Percentiles rank a stretch among this genome's conserved stretches.
phyloP scores from a whole-genome alignment of 169 alveolate genomes.

The Plasmodium vivax region DNA sequence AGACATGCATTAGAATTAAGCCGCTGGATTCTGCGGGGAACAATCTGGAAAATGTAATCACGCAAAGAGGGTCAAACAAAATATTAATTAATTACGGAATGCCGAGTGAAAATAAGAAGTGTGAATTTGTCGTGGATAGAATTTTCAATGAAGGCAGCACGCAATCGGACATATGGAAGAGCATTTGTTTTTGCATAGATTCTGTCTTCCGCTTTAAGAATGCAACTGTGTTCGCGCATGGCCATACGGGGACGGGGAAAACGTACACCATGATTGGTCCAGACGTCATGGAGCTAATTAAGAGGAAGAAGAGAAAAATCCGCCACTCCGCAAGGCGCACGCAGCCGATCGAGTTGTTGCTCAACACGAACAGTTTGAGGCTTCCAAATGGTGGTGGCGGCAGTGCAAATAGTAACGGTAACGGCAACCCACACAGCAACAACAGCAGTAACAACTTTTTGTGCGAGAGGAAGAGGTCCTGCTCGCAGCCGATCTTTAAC shows the following conservation, averaged over 20 bases:
- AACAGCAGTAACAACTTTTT: slow-evolving; percentile 41
- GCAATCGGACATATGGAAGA: slow-evolving; percentile 80
- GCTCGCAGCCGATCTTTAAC: slow-evolving; percentile 66
- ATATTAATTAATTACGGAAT: slow-evolving; percentile 66
- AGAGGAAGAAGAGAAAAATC: slow-evolving; percentile 36
- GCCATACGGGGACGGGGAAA: slow-evolving; percentile 87
- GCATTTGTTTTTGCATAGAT: slow-evolving; percentile 77
- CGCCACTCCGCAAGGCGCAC: background rate
- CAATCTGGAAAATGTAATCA: slow-evolving; percentile 20
- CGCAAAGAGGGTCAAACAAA: slow-evolving; percentile 44
- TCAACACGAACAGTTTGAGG: slow-evolving; percentile 50
- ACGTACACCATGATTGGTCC: slow-evolving; percentile 85
- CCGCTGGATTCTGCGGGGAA: slow-evolving; percentile 50
- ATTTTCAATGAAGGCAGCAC: slow-evolving; percentile 75
- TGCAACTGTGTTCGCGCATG: slow-evolving; percentile 83
- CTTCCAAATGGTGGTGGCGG: slow-evolving; percentile 35
- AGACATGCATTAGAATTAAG: slow-evolving; percentile 72
- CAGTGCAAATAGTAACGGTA: slow-evolving; percentile 15
- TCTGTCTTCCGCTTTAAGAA: slow-evolving; percentile 76
- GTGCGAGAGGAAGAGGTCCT: slow-evolving; percentile 73
- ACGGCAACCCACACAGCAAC: background rate
- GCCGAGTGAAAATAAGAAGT: slow-evolving; percentile 22
- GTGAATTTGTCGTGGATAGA: slow-evolving; percentile 77
- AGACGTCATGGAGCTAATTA: slow-evolving; percentile 77
- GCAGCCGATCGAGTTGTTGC: slow-evolving; percentile 14